Percentiles rank a stretch among this genome's conserved stretches.
phyloP scores from a whole-genome alignment of 257 asterid species.

The Linaria vulgaris region DNA sequence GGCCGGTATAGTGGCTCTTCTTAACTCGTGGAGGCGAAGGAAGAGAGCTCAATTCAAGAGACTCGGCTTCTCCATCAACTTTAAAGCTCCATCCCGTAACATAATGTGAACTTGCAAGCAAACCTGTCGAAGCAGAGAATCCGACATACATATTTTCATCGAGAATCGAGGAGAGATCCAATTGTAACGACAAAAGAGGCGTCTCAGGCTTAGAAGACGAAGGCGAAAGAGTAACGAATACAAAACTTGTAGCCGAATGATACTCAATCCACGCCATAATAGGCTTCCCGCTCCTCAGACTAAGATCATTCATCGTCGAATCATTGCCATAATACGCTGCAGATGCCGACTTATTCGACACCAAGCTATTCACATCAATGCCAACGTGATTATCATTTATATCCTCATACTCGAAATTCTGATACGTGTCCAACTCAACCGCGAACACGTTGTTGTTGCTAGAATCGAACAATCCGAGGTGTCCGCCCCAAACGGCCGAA shows the following conservation, averaged over 20 bases:
- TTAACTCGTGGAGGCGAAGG: constrained; percentile 41
- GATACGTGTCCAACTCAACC: constrained; percentile 75
- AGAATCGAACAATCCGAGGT: constrained; percentile 61
- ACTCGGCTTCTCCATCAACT: constrained; percentile 41
- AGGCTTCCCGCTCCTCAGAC: constrained; percentile 47
- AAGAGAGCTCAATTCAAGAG: constrained; percentile 42
- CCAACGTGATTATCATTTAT: constrained; percentile 60
- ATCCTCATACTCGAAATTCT: constrained; percentile 59
- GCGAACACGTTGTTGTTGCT: constrained; percentile 55
- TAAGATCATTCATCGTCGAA: constrained; percentile 36
- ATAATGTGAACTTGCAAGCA: constrained; percentile 62
- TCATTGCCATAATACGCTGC: constrained; percentile 40
- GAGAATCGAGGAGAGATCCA: constrained; percentile 51
- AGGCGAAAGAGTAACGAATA: constrained; percentile 56
- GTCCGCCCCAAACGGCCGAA: constrained; percentile 57
- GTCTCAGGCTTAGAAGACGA: constrained; percentile 37
- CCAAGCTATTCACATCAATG: constrained; percentile 50
- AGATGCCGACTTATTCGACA: constrained; percentile 42
- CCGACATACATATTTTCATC: constrained; percentile 64
- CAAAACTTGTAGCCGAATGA: constrained; percentile 32
- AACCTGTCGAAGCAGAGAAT: constrained; percentile 70
- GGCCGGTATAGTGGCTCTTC: constrained; percentile 27
- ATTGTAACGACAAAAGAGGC: constrained; percentile 43
- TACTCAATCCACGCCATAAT: constrained; percentile 69
- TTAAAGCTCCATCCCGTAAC: constrained; percentile 79